Evolutionary conservation across 306 rosid species (phyloP), one percentile per base, ranked within the genome.

Genomic region (Hippophae rhamnoides): DNA sequence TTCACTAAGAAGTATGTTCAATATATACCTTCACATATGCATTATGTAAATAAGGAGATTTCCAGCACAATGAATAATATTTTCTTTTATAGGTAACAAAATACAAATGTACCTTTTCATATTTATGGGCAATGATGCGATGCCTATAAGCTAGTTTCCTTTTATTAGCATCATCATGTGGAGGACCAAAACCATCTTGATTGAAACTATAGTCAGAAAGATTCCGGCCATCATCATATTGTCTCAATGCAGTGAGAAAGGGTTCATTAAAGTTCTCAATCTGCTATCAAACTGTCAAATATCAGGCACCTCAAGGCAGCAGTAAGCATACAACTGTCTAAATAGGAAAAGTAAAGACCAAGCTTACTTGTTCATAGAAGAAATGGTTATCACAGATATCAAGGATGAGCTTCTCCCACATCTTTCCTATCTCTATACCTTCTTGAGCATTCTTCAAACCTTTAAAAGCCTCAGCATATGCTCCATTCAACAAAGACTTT

Each of bases 141-240:
- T 90, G 92, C 75, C 96, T 87, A 66, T 85, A 90, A n/a, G 96
- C 95, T 31, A 90, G 76, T 68, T 90, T 90, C 61, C 80, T 74
- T 74, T 81, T 85, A 82, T 76, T 83, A 52, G 14, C 81, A 65
- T 87, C 87, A 63, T 81, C 89, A 51, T 41, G 14, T 6, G 87
- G 84, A 55, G 84, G 65, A 63, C 75, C 78, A 56, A 90, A 74
- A 18, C 71, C 89, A 72, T 90, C 98, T 64, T 72, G 75, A 69
- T 69, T 69, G 78, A 90, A 90, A 72, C 87, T 84, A 63, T 90
- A 87, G 72, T 61, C 74, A 26, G 92, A 81, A 69, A 90, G 87
- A 70, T 90, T 88, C 58, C 65, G 82, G 41, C 87, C 89, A 66
- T 90, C 98, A 50, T 90, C 98, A 56, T 77, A 79, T 61, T 73